A percentile compares a stretch with the other conserved stretches of the same genome.
phyloP scores from a whole-genome alignment of 2,329 filamentous ascomycete genomes.

The Tolypocladium guangdongense region DNA sequence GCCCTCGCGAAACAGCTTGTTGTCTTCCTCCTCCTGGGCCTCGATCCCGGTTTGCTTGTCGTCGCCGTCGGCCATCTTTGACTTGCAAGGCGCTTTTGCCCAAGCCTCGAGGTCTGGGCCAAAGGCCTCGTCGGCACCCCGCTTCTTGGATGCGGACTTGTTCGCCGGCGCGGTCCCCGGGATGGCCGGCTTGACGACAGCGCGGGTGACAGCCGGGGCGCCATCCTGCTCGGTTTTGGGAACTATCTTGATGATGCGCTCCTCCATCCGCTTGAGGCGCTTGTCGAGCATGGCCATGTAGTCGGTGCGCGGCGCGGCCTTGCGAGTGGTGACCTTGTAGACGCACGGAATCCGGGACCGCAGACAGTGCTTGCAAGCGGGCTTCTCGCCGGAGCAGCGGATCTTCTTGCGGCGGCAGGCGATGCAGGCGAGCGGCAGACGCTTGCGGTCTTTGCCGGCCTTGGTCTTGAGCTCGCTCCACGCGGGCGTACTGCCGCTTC shows the following conservation, averaged over 20 bases:
- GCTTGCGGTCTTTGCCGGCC: conserved; percentile 90
- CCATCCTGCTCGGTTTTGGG: conserved; percentile 73
- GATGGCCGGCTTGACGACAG: conserved; percentile 72
- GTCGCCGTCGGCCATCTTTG: conserved; percentile 32
- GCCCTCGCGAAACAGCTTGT: conserved; percentile 69
- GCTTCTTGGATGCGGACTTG: conserved; percentile 57
- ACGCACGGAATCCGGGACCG: conserved; percentile 90
- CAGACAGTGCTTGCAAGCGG: conserved; percentile 91
- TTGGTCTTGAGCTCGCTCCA: conserved; percentile 84
- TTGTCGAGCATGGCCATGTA: conserved; percentile 99
- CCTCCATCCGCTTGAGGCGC: conserved; percentile 91
- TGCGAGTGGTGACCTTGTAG: conserved; percentile 92
- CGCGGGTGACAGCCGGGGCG: conserved; percentile 58
- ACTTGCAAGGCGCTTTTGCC: conserved; percentile 50
- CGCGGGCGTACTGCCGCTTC: conserved; percentile 46
- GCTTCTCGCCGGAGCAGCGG: conserved; percentile 93
- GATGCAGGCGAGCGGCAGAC: conserved; percentile 87
- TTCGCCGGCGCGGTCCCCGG: conserved; percentile 37
- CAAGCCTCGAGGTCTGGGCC: conserved; percentile 70
- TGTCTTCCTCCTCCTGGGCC: conserved; percentile 60
- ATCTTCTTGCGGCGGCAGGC: conserved; percentile 97
- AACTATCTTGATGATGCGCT: conserved; percentile 90
- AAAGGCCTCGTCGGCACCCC: conserved; percentile 80
- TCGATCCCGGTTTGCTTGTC: conserved; percentile 37
- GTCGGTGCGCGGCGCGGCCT: conserved; percentile 87